Percentiles rank a stretch among this genome's conserved stretches.
Evolutionary conservation across 345 rosid species (phyloP).

Genomic region (Noccaea bulbosa): DNA sequence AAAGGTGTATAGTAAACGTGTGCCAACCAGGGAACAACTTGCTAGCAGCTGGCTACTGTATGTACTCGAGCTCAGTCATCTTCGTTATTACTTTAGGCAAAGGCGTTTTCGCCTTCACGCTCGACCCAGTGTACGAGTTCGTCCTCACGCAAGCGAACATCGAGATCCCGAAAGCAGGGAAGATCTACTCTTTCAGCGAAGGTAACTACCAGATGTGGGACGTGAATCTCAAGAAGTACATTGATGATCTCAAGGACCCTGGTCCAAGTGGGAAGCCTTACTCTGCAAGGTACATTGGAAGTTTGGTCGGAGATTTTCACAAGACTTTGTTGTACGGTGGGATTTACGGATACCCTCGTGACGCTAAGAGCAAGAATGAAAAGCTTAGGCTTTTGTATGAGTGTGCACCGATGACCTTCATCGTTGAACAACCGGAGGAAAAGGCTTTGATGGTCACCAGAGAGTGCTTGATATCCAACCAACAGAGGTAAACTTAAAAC

Average conservation of each 20-base stretch:
- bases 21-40: constrained; percentile 96
- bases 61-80: constrained; percentile 94
- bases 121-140: constrained; percentile 94
- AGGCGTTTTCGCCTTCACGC: constrained; percentile 80
- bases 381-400: constrained; percentile 90
- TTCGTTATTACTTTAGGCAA: constrained; percentile 80
- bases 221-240: constrained; percentile 86
- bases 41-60: constrained; percentile 92
- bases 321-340: constrained; percentile 86
- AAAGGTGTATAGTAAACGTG: constrained; percentile 78
- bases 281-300: constrained; percentile 91
- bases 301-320: constrained; percentile 96
- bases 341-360: constrained; percentile 93
- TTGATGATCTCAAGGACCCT: constrained; percentile 90
- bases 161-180: constrained; percentile 83
- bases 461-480: constrained; percentile 87
- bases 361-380: constrained; percentile 90
- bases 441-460: constrained; percentile 89
- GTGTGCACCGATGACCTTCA: constrained; percentile 97
- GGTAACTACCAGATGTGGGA: constrained; percentile 96
- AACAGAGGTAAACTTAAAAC: constrained; percentile 55
- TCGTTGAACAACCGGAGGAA: constrained; percentile 97
- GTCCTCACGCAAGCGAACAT: constrained; percentile 86
- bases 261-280: constrained; percentile 87
- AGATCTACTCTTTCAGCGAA: constrained; percentile 87